Conservation (phyloP, 805 yeast species). For the Ogataea populi-albae region DNA sequence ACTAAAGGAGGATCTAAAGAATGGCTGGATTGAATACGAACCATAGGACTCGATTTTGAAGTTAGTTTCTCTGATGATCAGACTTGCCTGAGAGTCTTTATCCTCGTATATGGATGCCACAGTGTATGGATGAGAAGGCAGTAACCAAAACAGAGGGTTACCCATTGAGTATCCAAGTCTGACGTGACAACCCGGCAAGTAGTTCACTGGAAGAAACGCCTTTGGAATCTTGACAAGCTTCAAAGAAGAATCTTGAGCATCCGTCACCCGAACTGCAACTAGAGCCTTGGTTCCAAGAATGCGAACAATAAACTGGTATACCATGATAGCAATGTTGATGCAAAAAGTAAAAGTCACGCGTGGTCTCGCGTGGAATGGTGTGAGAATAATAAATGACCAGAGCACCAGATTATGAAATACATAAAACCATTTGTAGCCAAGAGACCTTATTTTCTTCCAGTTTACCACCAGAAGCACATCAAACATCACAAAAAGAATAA, state of each 20-base stretch:
- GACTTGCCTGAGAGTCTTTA: slow-evolving; percentile 35
- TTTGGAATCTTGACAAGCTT: slow-evolving; percentile 21
- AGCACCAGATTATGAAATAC: slow-evolving; percentile 52
- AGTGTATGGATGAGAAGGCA: slow-evolving; percentile 70
- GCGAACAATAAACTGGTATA: slow-evolving; percentile 38
- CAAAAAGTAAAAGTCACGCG: slow-evolving; percentile 44
- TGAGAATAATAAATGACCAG: slow-evolving; percentile 41
- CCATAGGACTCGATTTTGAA: slow-evolving; percentile 34
- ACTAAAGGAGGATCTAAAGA: slow-evolving; percentile 41
- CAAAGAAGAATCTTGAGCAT: slow-evolving; percentile 23
- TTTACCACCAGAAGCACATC: slow-evolving; percentile 43
- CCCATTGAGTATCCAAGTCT: slow-evolving; percentile 41
- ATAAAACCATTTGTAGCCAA: slow-evolving; percentile 53
- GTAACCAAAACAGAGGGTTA: slow-evolving; percentile 43
- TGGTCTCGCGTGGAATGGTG: slow-evolving; percentile 68
- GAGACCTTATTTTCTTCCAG: slow-evolving; percentile 46
- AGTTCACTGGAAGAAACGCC: slow-evolving; percentile 22
- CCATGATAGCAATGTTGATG: slow-evolving; percentile 31
- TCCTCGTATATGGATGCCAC: slow-evolving; percentile 39
- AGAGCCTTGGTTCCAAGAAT: slow-evolving; percentile 22
- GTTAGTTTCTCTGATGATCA: slow-evolving; percentile 45
- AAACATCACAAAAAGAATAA: slow-evolving; percentile 38
- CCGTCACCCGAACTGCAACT: slow-evolving; percentile 18
- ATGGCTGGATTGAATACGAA: slow-evolving; percentile 40
- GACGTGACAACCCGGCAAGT: slow-evolving; percentile 56